Base-by-base conservation (phyloP, 139 green algal species). In the Microglena sp. region DNA sequence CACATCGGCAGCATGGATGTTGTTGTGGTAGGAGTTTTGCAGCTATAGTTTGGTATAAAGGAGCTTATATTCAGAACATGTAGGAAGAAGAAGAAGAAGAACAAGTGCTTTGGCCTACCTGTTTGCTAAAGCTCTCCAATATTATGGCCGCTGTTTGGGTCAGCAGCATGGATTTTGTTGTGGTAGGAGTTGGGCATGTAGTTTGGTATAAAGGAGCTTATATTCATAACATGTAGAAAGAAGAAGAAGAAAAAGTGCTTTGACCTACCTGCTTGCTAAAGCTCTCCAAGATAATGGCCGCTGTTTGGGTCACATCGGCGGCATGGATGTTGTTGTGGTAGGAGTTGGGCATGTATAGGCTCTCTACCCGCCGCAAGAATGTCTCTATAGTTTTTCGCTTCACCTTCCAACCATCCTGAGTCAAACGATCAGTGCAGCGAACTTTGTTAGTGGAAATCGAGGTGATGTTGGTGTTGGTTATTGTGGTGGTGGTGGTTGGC, bases 311-410 rank as follows among this genome's bases (percentile, higher is more conserved):
- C 1, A 89, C 82, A 67, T 89, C 82, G n/a, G 79, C 66, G 6
- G 75, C 82, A 61, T 89, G 82, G 43, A 71, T 82, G 36, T 76
- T 78, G 72, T 85, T 89, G 68, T 89, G 82, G 59, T 89, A 89
- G 0, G 75, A 70, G 66, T 84, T 86, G 7, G 50, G 22, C 34
- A 56, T 69, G 72, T 85, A 85, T 24, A 66, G 44, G 4, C 27
- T 4, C 65, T 85, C 79, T 22, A 81, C 70, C 18, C 29, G 24
- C 46, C 55, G 60, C 24, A 85, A 57, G 24, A 70, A 85, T 6
- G 59, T 68, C 62, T 73, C 66, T 46, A 79, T 64, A 30, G 64
- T 79, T 0, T 53, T 4, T 3, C 75, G 45, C 61, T 85, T 73
- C 18, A 85, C 67, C 60, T 65, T 54, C 79, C 75, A 85, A 29